Percentiles rank a stretch among this genome's conserved stretches.
These are phyloP conservation scores for Plantago major DNA, from an alignment of 257 asterid species.

Conservation along the genomic window DNA sequence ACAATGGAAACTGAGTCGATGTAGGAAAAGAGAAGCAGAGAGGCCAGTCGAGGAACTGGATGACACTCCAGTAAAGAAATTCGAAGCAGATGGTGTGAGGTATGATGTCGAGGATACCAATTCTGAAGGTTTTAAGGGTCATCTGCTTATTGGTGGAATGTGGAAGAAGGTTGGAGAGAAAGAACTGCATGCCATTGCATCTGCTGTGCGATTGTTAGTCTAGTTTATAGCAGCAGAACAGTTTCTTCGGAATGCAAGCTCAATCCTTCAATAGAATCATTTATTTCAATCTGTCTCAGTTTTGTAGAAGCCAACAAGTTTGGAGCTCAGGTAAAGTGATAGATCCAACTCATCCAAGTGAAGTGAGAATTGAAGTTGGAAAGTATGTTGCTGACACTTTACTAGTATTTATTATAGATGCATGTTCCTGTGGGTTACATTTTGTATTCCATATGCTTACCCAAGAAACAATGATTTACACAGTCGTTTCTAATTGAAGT, in stretches of 20 bases:
- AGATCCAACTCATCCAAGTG: conserved; percentile 2
- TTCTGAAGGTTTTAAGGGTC: conserved; percentile 38
- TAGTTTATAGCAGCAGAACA: conserved; percentile 8
- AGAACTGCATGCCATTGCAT: conserved; percentile 50
- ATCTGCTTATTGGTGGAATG: conserved; percentile 59
- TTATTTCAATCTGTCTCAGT: not conserved
- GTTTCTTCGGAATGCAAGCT: not conserved
- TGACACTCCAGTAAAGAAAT: conserved; percentile 21
- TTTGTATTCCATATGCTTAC: too few relatives aligned
- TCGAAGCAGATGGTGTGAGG: conserved; percentile 20
- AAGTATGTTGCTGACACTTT: not conserved
- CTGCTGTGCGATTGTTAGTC: conserved; percentile 47
- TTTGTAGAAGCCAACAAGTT: not conserved
- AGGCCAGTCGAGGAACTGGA: conserved; percentile 27
- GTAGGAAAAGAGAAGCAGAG: conserved; percentile 53
- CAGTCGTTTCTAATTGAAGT: too few relatives aligned
- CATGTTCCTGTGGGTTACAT: too few relatives aligned
- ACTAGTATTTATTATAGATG: too few relatives aligned
- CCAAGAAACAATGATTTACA: too few relatives aligned
- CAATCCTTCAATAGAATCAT: not conserved
- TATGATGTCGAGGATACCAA: conserved; percentile 6
- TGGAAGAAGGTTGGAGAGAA: conserved; percentile 54
- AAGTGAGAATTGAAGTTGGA: too few relatives aligned
- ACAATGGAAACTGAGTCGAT: conserved; percentile 16
- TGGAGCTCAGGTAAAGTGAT: too few relatives aligned